Evolutionary conservation across 2,329 filamentous ascomycete genomes (phyloP), one percentile per base, ranked within the genome.

Genomic region (Calonectria honghensis): DNA sequence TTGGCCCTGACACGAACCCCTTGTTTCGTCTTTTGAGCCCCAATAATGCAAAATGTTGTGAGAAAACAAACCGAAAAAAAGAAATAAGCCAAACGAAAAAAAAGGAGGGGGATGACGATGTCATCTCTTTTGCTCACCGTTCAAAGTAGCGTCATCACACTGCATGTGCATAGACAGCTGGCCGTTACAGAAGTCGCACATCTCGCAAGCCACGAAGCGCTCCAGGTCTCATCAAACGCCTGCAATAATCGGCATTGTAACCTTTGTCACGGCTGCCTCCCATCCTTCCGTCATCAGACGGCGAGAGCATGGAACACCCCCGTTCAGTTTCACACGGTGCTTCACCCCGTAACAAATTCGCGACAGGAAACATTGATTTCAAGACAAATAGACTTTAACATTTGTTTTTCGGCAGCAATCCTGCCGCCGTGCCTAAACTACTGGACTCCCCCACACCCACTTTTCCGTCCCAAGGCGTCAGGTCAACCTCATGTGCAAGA

Each of bases 351-450:
- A 2, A 24, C 35, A 35, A 20, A 14, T 4, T 20, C 57, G 9
- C 13, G 24, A 16, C 35, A 41, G 6, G 24, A 27, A 41, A 20
- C 20, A 45, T 27, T 27, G 1, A 35, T 20, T 54, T 65, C 6
- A 10, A 65, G 32, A 65, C 39, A 71, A 64, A 71, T 71, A 71
- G 50, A 71, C 68, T 71, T 64, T 65, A 63, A 71, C 68, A 71
- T 71, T 71, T 63, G 41, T 65, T 45, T 70, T 73, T 39, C 27
- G 67, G 41, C 67, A 45, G 67, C 72, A 32, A 45, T 27, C 51
- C 70, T 52, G 20, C 66, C n/a, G 67, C 59, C 41, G 67, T 48
- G 37, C 72, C 66, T 70, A 71, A 71, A 45, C 57, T 51, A 52
- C 35, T 41, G 37, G 50, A 45, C 39, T 65, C 27, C 29, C 50